Evolutionary conservation across 2,329 filamentous ascomycete species (phyloP), one percentile per base, ranked within the genome.

Genomic region (Fusarium fujikuroi): DNA sequence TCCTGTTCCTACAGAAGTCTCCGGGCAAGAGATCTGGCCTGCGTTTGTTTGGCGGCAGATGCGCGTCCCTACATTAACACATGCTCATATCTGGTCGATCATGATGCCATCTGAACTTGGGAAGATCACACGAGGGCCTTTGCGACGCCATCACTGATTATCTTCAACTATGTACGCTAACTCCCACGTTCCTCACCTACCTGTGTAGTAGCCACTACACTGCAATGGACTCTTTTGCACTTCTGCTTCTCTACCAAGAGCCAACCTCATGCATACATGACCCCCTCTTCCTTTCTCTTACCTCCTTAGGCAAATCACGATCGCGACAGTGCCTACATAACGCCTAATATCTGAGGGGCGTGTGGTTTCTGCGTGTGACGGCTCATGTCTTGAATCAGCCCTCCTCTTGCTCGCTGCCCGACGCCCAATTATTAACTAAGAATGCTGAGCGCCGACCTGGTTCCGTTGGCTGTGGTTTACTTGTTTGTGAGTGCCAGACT

Each of bases 371-470:
- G 64, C 72, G 67, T 77, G 67, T 76, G 75, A 77, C 67, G 54
- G 63, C 58, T 73, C 60, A 62, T 77, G 75, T 77, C 72, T 75
- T 68, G 63, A 72, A 74, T 69, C 72, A 77, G 75, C 59, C 63
- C 66, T 77, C 63, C 54, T 71, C 72, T 47, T 65, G 56, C 62
- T 76, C 65, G 71, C 74, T 75, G 62, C 75, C 73, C 71, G 69
- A 75, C 61, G 70, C 75, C 75, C 74, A 75, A 74, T 76, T 66
- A 61, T 76, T 67, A 61, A 64, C 47, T 54, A 46, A 68, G 57
- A 65, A 67, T 42, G 61, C 57, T 68, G 69, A 66, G 63, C 54
- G 58, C 62, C 68, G 63, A 63, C 36, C 57, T 47, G 56, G 44
- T 44, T 67, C 43, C 50, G 47, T 40, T 74, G 47, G 39, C 43